phyloP scores from a whole-genome alignment of 805 yeast species.

The Lachancea cidri region DNA sequence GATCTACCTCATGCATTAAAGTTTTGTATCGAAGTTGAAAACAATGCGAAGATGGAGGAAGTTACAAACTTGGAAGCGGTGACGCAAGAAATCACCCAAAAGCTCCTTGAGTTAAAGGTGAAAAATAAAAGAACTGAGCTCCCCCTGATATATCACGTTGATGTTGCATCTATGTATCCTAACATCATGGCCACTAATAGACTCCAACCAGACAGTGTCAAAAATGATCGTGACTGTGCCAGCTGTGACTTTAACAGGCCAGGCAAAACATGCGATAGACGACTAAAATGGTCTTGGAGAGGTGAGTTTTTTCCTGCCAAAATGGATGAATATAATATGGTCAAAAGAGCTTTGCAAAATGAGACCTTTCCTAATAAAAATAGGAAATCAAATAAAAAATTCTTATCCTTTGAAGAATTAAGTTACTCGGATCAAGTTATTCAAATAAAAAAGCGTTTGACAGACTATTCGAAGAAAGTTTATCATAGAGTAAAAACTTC shows the following conservation, averaged over 20 bases:
- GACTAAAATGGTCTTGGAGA: slow-evolving; percentile 96
- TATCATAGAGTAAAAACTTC: slow-evolving; percentile 78
- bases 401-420: slow-evolving; percentile 68
- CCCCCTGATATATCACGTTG: slow-evolving; percentile 94
- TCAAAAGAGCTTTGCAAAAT: slow-evolving; percentile 72
- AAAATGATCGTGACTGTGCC: slow-evolving; percentile 91
- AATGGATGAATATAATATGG: slow-evolving; percentile 86
- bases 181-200: slow-evolving; percentile 97
- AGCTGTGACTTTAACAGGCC: slow-evolving; percentile 96
- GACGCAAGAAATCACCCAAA: slow-evolving; percentile 47
- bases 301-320: slow-evolving; percentile 93
- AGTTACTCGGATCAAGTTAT: slow-evolving; percentile 72
- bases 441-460: slow-evolving; percentile 66
- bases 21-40: slow-evolving; percentile 82
- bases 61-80: slow-evolving; percentile 79
- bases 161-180: slow-evolving; percentile 99
- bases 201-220: slow-evolving; percentile 97
- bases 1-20: slow-evolving; percentile 73
- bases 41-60: slow-evolving; percentile 63
- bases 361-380: slow-evolving; percentile 70
- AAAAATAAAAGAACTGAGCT: slow-evolving; percentile 64
- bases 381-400: slow-evolving; percentile 48
- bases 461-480: slow-evolving; percentile 80
- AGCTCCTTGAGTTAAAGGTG: slow-evolving; percentile 53
- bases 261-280: slow-evolving; percentile 87